Conservation (phyloP, 306 rosid species). For the Vigna angularis region DNA sequence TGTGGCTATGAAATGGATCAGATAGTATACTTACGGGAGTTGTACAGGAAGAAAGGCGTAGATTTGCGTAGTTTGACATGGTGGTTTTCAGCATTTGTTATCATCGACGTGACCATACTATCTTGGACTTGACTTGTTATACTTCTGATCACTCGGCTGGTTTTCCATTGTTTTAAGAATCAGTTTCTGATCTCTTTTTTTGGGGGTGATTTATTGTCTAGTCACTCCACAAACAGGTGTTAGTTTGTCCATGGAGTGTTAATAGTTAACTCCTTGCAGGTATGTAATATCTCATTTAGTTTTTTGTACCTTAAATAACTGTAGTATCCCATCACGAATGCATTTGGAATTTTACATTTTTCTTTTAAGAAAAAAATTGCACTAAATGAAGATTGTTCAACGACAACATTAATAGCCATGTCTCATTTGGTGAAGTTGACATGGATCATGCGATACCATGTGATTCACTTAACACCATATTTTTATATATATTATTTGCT, state of each 20-base stretch:
- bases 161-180: not conserved
- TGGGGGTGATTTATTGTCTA: not conserved
- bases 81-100: slow-evolving; percentile 22
- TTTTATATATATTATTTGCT: not conserved
- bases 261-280: slow-evolving; percentile 38
- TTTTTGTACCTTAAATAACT: not conserved
- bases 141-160: slow-evolving; percentile 14
- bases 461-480: not conserved
- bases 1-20: slow-evolving; percentile 17
- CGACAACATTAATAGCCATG: not conserved
- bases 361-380: not conserved
- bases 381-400: not conserved
- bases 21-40: slow-evolving; percentile 35
- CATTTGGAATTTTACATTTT: not conserved
- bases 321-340: slow-evolving; percentile 14
- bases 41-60: slow-evolving; percentile 43
- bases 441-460: not conserved
- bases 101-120: not conserved
- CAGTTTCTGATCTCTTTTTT: slow-evolving; percentile 29
- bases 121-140: slow-evolving; percentile 15
- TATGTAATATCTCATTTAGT: slow-evolving; percentile 2
- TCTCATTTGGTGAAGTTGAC: not conserved
- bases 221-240: slow-evolving; percentile 6
- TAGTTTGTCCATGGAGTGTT: slow-evolving; percentile 9
- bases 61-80: slow-evolving; percentile 41